A percentile compares a stretch with the other conserved stretches of the same genome.
Conservation (phyloP, 345 rosid genomes). For the Citrus glauca region DNA sequence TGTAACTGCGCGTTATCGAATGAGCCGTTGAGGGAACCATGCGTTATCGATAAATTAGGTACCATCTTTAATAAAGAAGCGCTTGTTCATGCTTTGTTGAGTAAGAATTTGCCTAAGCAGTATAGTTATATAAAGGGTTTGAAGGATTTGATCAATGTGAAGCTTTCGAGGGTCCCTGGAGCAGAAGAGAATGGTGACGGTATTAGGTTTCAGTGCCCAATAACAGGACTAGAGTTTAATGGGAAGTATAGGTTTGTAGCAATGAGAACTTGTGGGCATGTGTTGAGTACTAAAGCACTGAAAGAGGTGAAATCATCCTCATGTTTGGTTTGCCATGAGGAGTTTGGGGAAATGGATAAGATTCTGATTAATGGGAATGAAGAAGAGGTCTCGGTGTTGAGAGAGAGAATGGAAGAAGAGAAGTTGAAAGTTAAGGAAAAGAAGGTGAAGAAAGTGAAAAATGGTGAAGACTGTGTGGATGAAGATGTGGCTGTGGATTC, state of each 20-base stretch:
- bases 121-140: conserved; percentile 71
- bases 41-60: conserved; percentile 82
- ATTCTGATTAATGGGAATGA: conserved; percentile 79
- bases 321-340: conserved; percentile 86
- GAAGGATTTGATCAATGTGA: conserved; percentile 71
- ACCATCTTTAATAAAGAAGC: conserved; percentile 83
- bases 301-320: conserved; percentile 84
- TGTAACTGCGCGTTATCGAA: conserved; percentile 72
- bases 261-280: conserved; percentile 79
- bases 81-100: conserved; percentile 62
- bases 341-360: conserved; percentile 59
- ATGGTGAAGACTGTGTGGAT: conserved; percentile 24
- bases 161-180: conserved; percentile 52
- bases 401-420: conserved; percentile 74
- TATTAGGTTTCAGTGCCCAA: conserved; percentile 73
- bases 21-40: conserved; percentile 74
- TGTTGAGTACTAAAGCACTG: conserved; percentile 86
- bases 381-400: conserved; percentile 63
- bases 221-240: conserved; percentile 77
- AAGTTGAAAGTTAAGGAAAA: conserved; percentile 51
- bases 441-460: conserved; percentile 61
- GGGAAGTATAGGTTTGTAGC: conserved; percentile 80
- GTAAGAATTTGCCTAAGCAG: conserved; percentile 69
- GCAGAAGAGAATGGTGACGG: conserved; percentile 30
- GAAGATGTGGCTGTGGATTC: conserved; percentile 21